Conservation (phyloP, 2,329 filamentous ascomycete species). For the Neodidymelliopsis sp. region DNA sequence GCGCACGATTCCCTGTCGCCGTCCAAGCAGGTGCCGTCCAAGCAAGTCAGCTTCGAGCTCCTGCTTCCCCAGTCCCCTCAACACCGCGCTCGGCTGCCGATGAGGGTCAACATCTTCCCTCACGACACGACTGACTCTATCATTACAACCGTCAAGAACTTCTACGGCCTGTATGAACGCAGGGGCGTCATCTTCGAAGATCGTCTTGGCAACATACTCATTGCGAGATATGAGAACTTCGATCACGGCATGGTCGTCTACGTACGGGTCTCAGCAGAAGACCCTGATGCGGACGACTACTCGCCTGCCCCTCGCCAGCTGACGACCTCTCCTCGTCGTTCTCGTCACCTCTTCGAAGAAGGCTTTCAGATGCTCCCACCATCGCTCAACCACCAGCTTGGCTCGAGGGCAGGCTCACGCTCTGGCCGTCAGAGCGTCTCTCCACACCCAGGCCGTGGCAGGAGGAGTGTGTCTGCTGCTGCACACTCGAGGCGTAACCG, state of each 20-base stretch:
- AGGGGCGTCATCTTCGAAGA: conserved; percentile 95
- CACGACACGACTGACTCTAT: conserved; percentile 98
- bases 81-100: conserved; percentile 77
- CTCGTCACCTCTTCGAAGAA: conserved; percentile 67
- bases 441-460: conserved; percentile 70
- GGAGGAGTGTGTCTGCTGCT: conserved; percentile 80
- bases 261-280: conserved; percentile 77
- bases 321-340: conserved; percentile 59
- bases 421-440: conserved; percentile 79
- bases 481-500: conserved; percentile 67
- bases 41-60: conserved; percentile 82
- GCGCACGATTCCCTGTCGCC: conserved; percentile 47
- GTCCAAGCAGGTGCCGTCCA: conserved; percentile 56
- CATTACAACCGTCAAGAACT: conserved; percentile 98
- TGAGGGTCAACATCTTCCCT: conserved; percentile 89
- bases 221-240: conserved; percentile 96
- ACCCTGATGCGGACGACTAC: conserved; percentile 58
- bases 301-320: conserved; percentile 57
- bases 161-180: conserved; percentile 91
- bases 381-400: conserved; percentile 66
- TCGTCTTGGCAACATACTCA: conserved; percentile 84
- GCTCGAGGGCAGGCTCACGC: conserved; percentile 73
- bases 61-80: conserved; percentile 72
- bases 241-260: conserved; percentile 91
- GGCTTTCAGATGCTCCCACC: conserved; percentile 70